Conservation (phyloP, 495 filamentous ascomycete species). For the Aspergillus heteromorphus region DNA sequence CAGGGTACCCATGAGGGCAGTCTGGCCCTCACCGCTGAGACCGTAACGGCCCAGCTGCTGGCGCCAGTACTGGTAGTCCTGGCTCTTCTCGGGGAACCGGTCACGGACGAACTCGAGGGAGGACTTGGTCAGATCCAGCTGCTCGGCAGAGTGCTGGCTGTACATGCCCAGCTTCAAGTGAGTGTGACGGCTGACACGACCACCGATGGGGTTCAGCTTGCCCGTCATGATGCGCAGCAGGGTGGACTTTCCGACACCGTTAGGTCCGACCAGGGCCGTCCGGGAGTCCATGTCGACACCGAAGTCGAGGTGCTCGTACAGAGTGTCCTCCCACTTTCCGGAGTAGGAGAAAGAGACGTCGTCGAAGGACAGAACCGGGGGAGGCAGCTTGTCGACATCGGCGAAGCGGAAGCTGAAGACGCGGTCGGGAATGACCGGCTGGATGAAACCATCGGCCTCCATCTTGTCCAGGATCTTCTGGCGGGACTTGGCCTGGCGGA, state of each 20-base stretch:
- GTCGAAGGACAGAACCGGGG: constrained; percentile 93
- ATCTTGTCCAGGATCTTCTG: constrained; percentile 99
- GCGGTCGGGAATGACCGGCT: constrained; percentile 76
- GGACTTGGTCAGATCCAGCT: constrained; percentile 96
- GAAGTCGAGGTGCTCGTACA: constrained; percentile 94
- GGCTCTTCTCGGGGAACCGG: constrained; percentile 80
- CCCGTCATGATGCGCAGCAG: constrained; percentile 96
- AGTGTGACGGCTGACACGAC: constrained; percentile 83
- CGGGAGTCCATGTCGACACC: constrained; percentile 99
- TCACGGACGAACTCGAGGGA: constrained; percentile 96
- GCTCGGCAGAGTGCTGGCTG: constrained; percentile 95
- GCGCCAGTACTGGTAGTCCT: constrained; percentile 99
- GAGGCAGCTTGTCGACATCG: constrained; percentile 95
- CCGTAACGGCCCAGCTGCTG: constrained; percentile 95
- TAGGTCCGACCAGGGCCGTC: constrained; percentile 94
- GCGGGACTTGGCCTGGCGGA: constrained; percentile 95
- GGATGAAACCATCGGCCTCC: constrained; percentile 98
- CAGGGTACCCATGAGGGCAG: constrained; percentile 92
- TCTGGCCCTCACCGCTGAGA: constrained; percentile 86
- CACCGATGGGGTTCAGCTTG: constrained; percentile 79
- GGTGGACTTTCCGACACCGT: constrained; percentile 99
- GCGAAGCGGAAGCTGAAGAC: constrained; percentile 99
- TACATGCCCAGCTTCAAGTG: constrained; percentile 98
- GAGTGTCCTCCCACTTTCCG: constrained; percentile 78
- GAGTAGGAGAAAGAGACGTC: constrained; percentile 98